Evolutionary conservation across 163 green algal genomes (phyloP), one percentile per base, ranked within the genome.

Genomic region (Coccomyxa subellipsoidea): DNA sequence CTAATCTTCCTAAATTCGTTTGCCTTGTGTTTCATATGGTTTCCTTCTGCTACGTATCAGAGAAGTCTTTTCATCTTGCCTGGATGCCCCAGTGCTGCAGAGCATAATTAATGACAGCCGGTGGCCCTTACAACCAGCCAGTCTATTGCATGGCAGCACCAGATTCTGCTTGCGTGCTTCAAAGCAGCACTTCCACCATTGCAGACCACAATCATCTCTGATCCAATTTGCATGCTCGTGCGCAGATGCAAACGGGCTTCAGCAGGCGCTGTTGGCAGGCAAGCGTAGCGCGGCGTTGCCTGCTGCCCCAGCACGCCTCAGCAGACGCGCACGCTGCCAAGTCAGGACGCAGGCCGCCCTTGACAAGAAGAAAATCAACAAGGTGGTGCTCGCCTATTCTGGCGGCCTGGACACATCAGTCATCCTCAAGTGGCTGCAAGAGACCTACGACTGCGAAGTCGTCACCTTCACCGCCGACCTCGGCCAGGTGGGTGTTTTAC

Each of bases 401-500:
- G 97, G 97, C 29, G 97, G 97, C 78, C 90, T 99, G 32, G 97
- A 99, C 90, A 99, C 97, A 6, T 99, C 95, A 38, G 93, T 99
- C 78, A 99, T 99, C 87, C 90, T 99, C 6, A 98, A 98, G 86
- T 99, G 97, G 97, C 92, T 99, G 36, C 89, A 97, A 90, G 93
- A 97, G 38, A 90, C 91, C 18, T 99, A 98, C 84, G 90, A 93
- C 38, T 98, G 96, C 85, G 94, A 98, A 87, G 89, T 99, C 9
- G 94, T 99, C 54, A 99, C 96, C 40, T 99, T 99, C 90, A 98
- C 94, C 21, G 96, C 96, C 2, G 96, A 99, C 81, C 89, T 99
- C 12, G 96, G 96, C 38, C 96, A 99, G 91, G 95, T 94, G 79
- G 3, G 34, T 47, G 12, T 15, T 9, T 23, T 27, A 31, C n/a